phyloP scores from a whole-genome alignment of 1,284 basidiomycete species.

The Exobasidium cylindrosporum region DNA sequence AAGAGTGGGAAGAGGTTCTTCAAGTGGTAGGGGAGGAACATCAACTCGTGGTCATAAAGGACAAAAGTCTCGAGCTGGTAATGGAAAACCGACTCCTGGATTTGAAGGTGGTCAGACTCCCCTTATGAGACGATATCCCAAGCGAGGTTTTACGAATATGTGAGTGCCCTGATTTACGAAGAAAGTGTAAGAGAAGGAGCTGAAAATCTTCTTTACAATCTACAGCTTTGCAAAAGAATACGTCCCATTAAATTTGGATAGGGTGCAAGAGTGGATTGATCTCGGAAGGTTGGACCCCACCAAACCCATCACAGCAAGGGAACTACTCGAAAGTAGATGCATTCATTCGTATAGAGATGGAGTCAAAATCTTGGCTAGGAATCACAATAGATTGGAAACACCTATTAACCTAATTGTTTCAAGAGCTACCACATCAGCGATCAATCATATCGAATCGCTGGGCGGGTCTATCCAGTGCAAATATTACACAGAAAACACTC shows the following conservation, averaged over 20 bases:
- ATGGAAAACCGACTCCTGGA: constrained; percentile 72
- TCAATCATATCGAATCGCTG: constrained; percentile 73
- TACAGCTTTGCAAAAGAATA: constrained; percentile 61
- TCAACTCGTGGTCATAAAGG: constrained; percentile 93
- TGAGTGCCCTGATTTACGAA: constrained; percentile 57
- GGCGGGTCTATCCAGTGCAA: constrained; percentile 85
- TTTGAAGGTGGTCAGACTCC: constrained; percentile 98
- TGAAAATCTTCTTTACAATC: not conserved
- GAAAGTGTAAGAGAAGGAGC: not conserved
- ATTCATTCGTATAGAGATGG: constrained; percentile 84
- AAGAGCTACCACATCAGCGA: constrained; percentile 80
- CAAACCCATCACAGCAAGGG: constrained; percentile 81
- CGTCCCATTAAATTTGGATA: constrained; percentile 80
- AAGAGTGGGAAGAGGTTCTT: constrained; percentile 88
- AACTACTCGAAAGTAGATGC: constrained; percentile 79
- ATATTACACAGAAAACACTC: constrained; percentile 82
- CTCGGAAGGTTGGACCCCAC: constrained; percentile 74
- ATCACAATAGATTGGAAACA: constrained; percentile 67
- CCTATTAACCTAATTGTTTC: constrained; percentile 80
- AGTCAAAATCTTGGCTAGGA: constrained; percentile 84
- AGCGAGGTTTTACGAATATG: constrained; percentile 90
- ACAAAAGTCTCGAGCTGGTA: constrained; percentile 86
- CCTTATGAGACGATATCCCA: constrained; percentile 84
- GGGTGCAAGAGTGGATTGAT: constrained; percentile 86
- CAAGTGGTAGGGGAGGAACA: constrained; percentile 84